Evolutionary conservation across 176 grass and related monocot genomes (phyloP), one percentile per base, ranked within the genome.

Genomic region (Triticum monococcum): DNA sequence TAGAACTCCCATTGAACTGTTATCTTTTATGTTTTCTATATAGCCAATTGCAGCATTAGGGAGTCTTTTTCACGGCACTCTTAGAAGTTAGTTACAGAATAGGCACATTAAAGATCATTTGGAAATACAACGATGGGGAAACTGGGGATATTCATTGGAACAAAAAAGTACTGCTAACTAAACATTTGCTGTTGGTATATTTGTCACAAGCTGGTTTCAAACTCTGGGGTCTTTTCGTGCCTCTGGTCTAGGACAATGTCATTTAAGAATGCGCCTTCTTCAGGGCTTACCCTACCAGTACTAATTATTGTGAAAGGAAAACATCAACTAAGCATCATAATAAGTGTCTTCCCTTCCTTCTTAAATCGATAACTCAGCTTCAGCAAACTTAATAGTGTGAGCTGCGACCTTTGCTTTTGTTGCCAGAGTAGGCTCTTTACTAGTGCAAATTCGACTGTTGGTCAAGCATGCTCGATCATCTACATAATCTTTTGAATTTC

Each of bases 291-390:
- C 46, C 17, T 79, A 79, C 24, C 77, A 54, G 50, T 54, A 35
- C n/a, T 85, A 81, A 81, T 85, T 48, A 75, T 81, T 22, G 81
- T 61, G 46, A 80, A 85, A 45, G n/a, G 38, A 66, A 75, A 80
- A 50, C 35, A 18, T 18, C 43, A 57, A 64, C 68, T 60, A 59
- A 22, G 64, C 36, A 45, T 89, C 1, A 24, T 10, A 73, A 52
- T 66, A 68, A 25, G 0, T 37, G 28, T 18, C 50, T 18, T 54
- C 50, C 50, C 46, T 90, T 84, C 61, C 61, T 81, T 33, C 36
- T 54, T 43, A 79, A 68, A 57, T n/a, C 0, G 20, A 28, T 41
- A 72, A 38, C 22, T 60, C 14, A 26, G 45, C 30, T 9, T 46
- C 18, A 57, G 22, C 16, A 8, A 7, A 41, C 52, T 64, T 38